A percentile compares a stretch with the other conserved stretches of the same genome.
Evolutionary conservation across 2,329 filamentous ascomycete genomes (phyloP).

Genomic region (Sphaerulina vaccinii): DNA sequence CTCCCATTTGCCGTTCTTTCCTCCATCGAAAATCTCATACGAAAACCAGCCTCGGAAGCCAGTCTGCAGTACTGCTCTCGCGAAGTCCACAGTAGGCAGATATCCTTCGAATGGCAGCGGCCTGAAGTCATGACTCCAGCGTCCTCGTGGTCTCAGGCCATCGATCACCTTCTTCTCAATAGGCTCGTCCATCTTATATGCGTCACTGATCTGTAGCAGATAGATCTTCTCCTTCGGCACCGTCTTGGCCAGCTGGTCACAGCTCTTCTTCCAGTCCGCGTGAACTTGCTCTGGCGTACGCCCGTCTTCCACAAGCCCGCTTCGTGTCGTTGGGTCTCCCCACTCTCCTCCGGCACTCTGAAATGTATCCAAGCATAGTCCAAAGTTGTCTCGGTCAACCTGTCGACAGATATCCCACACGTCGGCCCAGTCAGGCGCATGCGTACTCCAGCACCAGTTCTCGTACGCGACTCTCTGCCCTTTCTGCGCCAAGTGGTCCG

Average conservation of each 20-base stretch:
- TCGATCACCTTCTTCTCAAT: conserved; percentile 52
- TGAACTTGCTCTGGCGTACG: conserved; percentile 48
- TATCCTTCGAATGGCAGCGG: conserved; percentile 71
- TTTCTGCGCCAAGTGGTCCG: conserved; percentile 59
- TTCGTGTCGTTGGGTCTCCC: conserved; percentile 66
- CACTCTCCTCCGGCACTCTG: conserved; percentile 72
- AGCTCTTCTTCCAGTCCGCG: conserved; percentile 36
- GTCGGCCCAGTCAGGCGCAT: conserved; percentile 65
- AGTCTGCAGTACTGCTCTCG: conserved; percentile 64
- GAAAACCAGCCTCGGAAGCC: conserved; percentile 67
- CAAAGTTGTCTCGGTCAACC: conserved; percentile 65
- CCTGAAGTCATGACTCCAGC: conserved; percentile 71
- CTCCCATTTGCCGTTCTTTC: conserved; percentile 53
- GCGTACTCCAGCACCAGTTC: conserved; percentile 79
- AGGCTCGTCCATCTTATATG: conserved; percentile 61
- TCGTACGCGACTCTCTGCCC: conserved; percentile 69
- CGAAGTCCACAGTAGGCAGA: conserved; percentile 64
- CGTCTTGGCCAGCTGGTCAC: conserved; percentile 53
- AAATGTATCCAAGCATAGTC: conserved; percentile 76
- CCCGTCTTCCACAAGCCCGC: conserved; percentile 56
- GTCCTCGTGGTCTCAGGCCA: conserved; percentile 59
- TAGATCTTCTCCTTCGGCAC: conserved; percentile 70
- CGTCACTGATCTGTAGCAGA: conserved; percentile 72
- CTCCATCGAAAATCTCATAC: conserved; percentile 68
- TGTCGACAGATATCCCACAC: conserved; percentile 67